Evolutionary conservation across 805 yeast genomes (phyloP).

Genomic region (Clavispora vitiphila): DNA sequence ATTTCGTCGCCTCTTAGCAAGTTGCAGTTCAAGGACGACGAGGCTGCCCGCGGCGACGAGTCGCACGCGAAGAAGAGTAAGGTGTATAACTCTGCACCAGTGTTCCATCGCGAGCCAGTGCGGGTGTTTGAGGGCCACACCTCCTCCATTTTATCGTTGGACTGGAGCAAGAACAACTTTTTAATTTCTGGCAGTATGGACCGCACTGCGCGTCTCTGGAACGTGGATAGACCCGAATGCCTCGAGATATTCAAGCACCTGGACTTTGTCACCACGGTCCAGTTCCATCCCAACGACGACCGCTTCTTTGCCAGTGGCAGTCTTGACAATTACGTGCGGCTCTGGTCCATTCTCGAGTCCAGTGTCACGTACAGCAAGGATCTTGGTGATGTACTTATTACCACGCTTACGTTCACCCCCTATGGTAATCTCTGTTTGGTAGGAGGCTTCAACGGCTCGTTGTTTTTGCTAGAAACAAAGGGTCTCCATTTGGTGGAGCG

Average conservation of each 20-base stretch:
- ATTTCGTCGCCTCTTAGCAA: conserved; percentile 69
- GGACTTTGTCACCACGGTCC: conserved; percentile 79
- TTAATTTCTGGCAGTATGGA: conserved; percentile 81
- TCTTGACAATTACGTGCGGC: conserved; percentile 63
- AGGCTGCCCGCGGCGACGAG: conserved; percentile 15
- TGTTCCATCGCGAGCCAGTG: conserved; percentile 65
- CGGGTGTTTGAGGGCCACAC: conserved; percentile 62
- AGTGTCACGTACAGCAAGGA: conserved; percentile 48
- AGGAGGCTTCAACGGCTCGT: conserved; percentile 77
- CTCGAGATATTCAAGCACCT: conserved; percentile 63
- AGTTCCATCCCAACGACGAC: conserved; percentile 82
- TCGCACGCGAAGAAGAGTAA: conserved; percentile 11
- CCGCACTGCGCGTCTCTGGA: conserved; percentile 80
- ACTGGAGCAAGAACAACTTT: conserved; percentile 87
- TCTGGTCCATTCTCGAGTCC: conserved; percentile 83
- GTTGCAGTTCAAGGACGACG: conserved; percentile 33
- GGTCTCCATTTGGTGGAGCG: conserved; percentile 45
- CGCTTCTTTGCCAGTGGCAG: conserved; percentile 82
- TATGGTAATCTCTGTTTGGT: conserved; percentile 54
- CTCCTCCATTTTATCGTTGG: conserved; percentile 65
- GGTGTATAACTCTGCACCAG: conserved; percentile 56
- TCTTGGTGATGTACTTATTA: conserved; percentile 59
- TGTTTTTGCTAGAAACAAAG: conserved; percentile 56
- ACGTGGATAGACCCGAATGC: conserved; percentile 60
- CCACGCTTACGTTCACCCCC: conserved; percentile 72